These are phyloP conservation scores for Coniochaeta ligniaria DNA, from an alignment of 2,329 filamentous ascomycete genomes.

Conservation along the genomic window DNA sequence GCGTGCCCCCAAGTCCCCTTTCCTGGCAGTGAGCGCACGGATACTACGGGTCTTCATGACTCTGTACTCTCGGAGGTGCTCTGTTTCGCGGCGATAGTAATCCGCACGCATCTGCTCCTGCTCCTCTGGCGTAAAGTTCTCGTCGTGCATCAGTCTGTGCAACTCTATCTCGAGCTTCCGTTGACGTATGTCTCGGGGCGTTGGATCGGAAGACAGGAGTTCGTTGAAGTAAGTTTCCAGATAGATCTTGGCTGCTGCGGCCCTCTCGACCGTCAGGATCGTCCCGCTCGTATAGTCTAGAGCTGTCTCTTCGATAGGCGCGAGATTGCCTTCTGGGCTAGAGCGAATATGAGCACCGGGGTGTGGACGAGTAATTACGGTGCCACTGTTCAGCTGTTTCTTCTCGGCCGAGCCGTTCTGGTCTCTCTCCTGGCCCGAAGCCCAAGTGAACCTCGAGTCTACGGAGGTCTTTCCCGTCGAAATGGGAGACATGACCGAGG, in stretches of 20 bases:
- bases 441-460: constrained; percentile 29
- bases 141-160: constrained; percentile 31
- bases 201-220: constrained; percentile 46
- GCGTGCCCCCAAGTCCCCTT: constrained; percentile 32
- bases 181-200: constrained; percentile 53
- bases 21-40: constrained; percentile 28
- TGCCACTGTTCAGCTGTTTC: constrained; percentile 11
- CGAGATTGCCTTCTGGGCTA: constrained; percentile 20
- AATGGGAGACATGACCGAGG: constrained; percentile 13
- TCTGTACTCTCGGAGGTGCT: constrained; percentile 67
- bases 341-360: constrained; percentile 11
- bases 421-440: constrained; percentile 13
- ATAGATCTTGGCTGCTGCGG: constrained; percentile 75
- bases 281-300: constrained; percentile 22
- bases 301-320: constrained; percentile 25
- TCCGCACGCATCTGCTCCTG: constrained; percentile 42
- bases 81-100: constrained; percentile 62
- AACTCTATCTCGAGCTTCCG: constrained; percentile 59
- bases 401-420: neutral
- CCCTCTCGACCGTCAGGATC: constrained; percentile 63
- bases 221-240: constrained; percentile 79
- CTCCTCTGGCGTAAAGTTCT: constrained; percentile 47
- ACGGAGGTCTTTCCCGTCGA: constrained; percentile 30
- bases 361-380: constrained; percentile 15
- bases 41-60: constrained; percentile 58